Evolutionary conservation across 1,139 yeast species (phyloP), one percentile per base, ranked within the genome.

Genomic region (Scheffersomyces illinoinensis): DNA sequence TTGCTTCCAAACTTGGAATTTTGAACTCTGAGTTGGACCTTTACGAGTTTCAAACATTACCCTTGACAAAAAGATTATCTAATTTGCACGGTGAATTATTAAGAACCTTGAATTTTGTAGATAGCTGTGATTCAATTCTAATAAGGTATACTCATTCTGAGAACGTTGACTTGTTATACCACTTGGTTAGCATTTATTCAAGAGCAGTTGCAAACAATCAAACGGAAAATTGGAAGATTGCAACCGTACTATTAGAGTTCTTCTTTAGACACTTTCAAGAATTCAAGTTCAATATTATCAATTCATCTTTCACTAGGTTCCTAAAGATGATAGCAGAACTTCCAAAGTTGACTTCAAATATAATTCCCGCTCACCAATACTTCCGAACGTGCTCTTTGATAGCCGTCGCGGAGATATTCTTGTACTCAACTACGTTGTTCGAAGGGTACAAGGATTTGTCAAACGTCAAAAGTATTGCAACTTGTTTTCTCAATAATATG

Each of bases 381-480:
- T 60, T 53, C 50, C 56, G 58, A 43, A 49, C 54, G 33, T 60
- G 58, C 50, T 26, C 56, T 2, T 58, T 63, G 48, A 33, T 55
- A 10, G 54, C 55, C 4, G 55, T 60, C 4, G 54, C 23, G n/a
- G 59, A 61, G 33, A 62, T 60, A 3, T 54, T 62, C 26, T 54
- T 56, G 26, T 61, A 60, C 47, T 50, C 59, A 12, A 49, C 52
- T 17, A 54, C 57, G 0, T 56, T 72, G 1, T 76, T 69, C 60
- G 77, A 77, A 48, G 84, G 84, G 0, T 79, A 70, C 60, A 70
- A 68, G 51, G 84, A 79, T 54, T 65, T 55, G 17, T 65, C 62
- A 4, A 62, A 66, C 12, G 62, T 68, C 1, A 57, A 59, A 1
- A 58, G 57, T 21, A n/a, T 48, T 24, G 21, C 51, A 21, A 48